Evolutionary conservation across 2,329 filamentous ascomycete genomes (phyloP), one percentile per base, ranked within the genome.

Genomic region (Beauveria medogensis): DNA sequence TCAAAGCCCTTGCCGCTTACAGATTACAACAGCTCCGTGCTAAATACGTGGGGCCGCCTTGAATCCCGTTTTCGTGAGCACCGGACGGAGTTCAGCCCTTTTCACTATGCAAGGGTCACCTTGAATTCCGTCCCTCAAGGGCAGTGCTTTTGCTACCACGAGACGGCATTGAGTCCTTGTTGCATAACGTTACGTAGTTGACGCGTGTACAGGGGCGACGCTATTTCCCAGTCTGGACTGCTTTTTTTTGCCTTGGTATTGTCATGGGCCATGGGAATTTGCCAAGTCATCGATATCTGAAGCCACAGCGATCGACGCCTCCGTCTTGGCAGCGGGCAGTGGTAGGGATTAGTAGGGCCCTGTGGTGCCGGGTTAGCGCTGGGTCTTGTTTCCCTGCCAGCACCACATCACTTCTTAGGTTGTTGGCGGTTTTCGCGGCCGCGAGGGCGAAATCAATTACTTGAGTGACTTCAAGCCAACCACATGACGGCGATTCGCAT

Each of bases 241-340:
- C 8, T 3, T 52, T 20, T 28, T 24, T 9, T 30, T 28, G 4
- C 3, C 8, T 28, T 26, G 7, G 16, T 30, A 8, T 37, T 37
- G 34, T 37, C 34, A 37, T 37, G 14, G 34, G 12, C 34, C 14
- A 12, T 37, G 14, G 2, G 2, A 3, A 3, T 16, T 37, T 37
- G 34, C 34, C 34, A 37, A 37, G 34, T 37, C 20, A 14, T 59
- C 56, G 56, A 59, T 59, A 52, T 59, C 55, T 37, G 55, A 37
- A 59, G 55, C 47, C 55, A 59, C 41, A 26, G 20, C 55, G 55
- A 59, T 59, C 55, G 55, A 59, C 55, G 28, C 37, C 55, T 56
- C 14, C 14, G 34, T 37, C 34, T 37, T 37, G 34, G 34, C 34
- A 37, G 12, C 2, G 10, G 34, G 34, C 34, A 34, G 30, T 34